Conservation (phyloP, 352 stramenopile genomes). For the Phytopythium chamaehyphon region DNA sequence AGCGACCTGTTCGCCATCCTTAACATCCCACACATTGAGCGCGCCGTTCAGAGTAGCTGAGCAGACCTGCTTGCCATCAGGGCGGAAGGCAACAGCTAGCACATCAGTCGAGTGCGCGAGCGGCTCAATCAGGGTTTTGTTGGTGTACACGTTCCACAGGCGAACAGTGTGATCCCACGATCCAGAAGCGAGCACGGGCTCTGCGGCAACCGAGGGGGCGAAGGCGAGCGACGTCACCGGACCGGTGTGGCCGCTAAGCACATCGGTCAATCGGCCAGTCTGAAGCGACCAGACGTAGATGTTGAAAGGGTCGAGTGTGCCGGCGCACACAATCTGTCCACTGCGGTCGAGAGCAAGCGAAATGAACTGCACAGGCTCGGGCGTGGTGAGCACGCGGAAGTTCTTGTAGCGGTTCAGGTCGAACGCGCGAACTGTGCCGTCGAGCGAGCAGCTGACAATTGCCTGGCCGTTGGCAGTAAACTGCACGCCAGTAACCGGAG, state of each 20-base stretch:
- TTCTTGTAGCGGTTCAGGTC: constrained; percentile 99
- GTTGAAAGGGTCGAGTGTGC: constrained; percentile 95
- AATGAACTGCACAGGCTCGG: constrained; percentile 97
- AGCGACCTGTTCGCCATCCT: constrained; percentile 92
- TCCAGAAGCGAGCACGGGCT: constrained; percentile 90
- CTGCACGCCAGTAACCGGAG: constrained; percentile 94
- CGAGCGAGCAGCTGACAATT: constrained; percentile 95
- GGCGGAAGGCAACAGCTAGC: constrained; percentile 94
- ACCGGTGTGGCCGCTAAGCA: constrained; percentile 97
- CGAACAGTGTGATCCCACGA: constrained; percentile 99
- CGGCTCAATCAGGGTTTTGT: constrained; percentile 93
- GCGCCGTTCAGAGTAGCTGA: constrained; percentile 95
- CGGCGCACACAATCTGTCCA: constrained; percentile 95
- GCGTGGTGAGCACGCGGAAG: constrained; percentile 97
- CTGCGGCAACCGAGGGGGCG: constrained; percentile 63
- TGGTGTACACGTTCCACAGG: constrained; percentile 99
- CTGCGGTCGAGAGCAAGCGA: constrained; percentile 97
- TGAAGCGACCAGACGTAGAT: constrained; percentile 98
- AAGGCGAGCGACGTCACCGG: constrained; percentile 96
- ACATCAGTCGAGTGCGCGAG: constrained; percentile 96
- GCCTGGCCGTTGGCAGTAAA: constrained; percentile 92
- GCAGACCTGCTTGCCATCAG: constrained; percentile 96
- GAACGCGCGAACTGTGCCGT: constrained; percentile 98
- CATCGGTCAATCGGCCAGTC: constrained; percentile 95
- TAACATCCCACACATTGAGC: constrained; percentile 97